These are phyloP conservation scores for Lanmaoa rubissima DNA, from an alignment of 768 basidiomycete genomes.

Conservation along the genomic window DNA sequence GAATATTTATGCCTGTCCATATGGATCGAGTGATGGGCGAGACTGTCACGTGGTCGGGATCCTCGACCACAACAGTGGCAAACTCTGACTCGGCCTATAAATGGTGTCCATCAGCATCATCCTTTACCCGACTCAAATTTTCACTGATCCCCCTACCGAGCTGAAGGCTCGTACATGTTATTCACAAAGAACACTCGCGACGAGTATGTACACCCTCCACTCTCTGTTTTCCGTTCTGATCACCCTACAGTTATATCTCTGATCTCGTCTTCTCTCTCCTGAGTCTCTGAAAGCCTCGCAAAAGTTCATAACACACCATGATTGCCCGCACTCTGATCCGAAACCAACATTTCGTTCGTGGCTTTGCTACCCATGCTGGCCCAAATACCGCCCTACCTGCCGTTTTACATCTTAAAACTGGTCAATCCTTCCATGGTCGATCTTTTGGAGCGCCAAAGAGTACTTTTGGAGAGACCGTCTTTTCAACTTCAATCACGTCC, in stretches of 20 bases:
- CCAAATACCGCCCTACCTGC: slow-evolving; percentile 60
- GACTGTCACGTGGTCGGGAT: neutral
- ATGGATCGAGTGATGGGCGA: too few relatives aligned
- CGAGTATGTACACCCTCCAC: slow-evolving; percentile 55
- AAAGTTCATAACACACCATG: slow-evolving; percentile 45
- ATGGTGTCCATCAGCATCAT: neutral
- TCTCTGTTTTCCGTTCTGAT: slow-evolving; percentile 20
- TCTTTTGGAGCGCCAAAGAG: slow-evolving; percentile 88
- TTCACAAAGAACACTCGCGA: slow-evolving; percentile 86
- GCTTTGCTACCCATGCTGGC: slow-evolving; percentile 66
- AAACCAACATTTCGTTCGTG: slow-evolving; percentile 50
- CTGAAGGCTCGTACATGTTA: slow-evolving; percentile 57
- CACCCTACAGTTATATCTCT: slow-evolving; percentile 69
- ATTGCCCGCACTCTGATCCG: slow-evolving; percentile 52
- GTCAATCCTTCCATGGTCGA: slow-evolving; percentile 86
- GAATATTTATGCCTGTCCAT: too few relatives aligned
- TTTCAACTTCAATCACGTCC: slow-evolving; percentile 97
- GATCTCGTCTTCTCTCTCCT: slow-evolving; percentile 85
- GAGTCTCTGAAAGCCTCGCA: slow-evolving; percentile 28
- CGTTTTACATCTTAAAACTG: slow-evolving; percentile 87
- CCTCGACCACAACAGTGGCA: slow-evolving; percentile 14
- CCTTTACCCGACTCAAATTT: neutral
- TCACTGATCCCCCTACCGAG: slow-evolving; percentile 5
- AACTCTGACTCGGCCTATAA: slow-evolving; percentile 16
- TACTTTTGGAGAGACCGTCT: slow-evolving; percentile 95